These are phyloP conservation scores for Teunomyces funiuensis DNA, from an alignment of 805 yeast genomes.

Conservation along the genomic window DNA sequence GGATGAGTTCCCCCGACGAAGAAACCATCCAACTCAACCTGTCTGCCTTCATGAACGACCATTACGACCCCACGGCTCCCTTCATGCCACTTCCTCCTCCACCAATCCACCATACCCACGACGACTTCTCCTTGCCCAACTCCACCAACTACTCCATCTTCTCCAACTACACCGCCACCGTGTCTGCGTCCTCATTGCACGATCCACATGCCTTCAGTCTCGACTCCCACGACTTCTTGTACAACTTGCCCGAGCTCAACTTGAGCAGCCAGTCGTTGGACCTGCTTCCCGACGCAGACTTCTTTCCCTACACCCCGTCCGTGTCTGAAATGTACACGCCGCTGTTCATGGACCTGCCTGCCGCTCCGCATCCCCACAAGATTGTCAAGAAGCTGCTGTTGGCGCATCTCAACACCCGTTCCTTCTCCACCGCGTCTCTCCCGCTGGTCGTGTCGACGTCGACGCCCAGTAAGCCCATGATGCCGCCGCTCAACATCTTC, in stretches of 20 bases:
- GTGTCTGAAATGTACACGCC: slow-evolving; percentile 15
- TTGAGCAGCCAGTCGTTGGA: slow-evolving; percentile 27
- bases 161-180: slow-evolving; percentile 17
- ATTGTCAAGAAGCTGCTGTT: slow-evolving; percentile 18
- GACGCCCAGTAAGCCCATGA: slow-evolving; percentile 11
- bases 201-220: slow-evolving; percentile 8
- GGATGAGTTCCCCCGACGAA: no score
- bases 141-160: slow-evolving; percentile 15
- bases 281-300: slow-evolving; percentile 23
- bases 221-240: slow-evolving; percentile 12
- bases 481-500: slow-evolving; percentile 24
- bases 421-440: slow-evolving; percentile 13
- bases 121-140: slow-evolving; percentile 15
- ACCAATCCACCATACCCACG: slow-evolving; percentile 12
- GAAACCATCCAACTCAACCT: slow-evolving; percentile 21
- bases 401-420: slow-evolving; percentile 15
- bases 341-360: slow-evolving; percentile 7
- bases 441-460: slow-evolving; percentile 10
- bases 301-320: slow-evolving; percentile 15
- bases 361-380: slow-evolving; percentile 13
- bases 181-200: slow-evolving; percentile 7
- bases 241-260: slow-evolving; percentile 25
- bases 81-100: slow-evolving; percentile 24
- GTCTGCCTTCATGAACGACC: no score
- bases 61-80: slow-evolving; percentile 9